Base-by-base conservation (phyloP, 306 rosid genomes). In the Adenanthera pavonina region DNA sequence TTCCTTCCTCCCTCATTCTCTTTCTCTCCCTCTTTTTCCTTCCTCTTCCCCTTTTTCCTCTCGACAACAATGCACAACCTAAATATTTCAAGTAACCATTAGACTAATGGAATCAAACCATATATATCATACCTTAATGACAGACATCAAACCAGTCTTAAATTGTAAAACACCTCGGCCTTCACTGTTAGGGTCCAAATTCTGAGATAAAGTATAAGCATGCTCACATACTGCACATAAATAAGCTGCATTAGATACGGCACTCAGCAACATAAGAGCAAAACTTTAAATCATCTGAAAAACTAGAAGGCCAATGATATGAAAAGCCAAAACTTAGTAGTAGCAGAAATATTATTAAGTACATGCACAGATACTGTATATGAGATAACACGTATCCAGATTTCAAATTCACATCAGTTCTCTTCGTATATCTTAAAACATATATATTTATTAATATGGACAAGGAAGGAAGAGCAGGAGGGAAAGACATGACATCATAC, bases 141-240 rank as follows among this genome's bases (percentile, higher is more conserved):
- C 98, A 71, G 99, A 93, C 98, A 92, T 91, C 90, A 93, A 86
- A 62, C 99, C 98, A 52, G 99, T 92, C 90, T 95, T 95, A 85
- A 95, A 95, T 85, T 95, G 99, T 84, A 95, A 85, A 74, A 95
- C 99, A 72, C 99, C 99, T 79, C 99, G 88, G 72, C 97, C 98
- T 89, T 95, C 99, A 85, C 99, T 93, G 77, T 95, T 89, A 16
- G 99, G 99, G 78, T 95, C 99, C 89, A 95, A 80, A 75, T 86
- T 90, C 78, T 93, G 99, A 33, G 99, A 97, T 56, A 93, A 84
- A 0, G 96, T 90, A 82, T 95, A 95, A 4, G 94, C 99, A 93
- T 95, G 97, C 89, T 95, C 97, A 44, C 99, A 95, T 85, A 95
- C 99, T 95, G 91, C 89, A 83, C 40, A 73, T 2, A 59, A 77